Evolutionary conservation across 495 filamentous ascomycete species (phyloP), one percentile per base, ranked within the genome.

Genomic region (Talaromyces trachyspermus): DNA sequence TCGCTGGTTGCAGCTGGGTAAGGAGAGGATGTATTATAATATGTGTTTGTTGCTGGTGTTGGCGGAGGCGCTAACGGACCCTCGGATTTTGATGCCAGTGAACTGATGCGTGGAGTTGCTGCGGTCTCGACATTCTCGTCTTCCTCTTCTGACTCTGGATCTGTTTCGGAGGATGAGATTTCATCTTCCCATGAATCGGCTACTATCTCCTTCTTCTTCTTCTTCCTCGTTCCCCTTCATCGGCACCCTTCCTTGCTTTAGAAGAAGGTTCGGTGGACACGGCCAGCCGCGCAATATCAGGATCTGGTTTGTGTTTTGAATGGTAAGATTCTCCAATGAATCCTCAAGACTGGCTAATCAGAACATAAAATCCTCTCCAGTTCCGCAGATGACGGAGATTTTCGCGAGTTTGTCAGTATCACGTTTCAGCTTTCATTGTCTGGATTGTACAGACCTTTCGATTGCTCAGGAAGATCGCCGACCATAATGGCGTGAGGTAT

Each of bases 141-240:
- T 43, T 40, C 52, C 30, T 43, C 32, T 41, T 54, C 50, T 45
- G 43, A 53, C 26, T 74, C 78, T 14, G 73, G 66, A 19, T 25
- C 15, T 24, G n/a, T 11, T 42, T 37, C 49, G 6, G 60, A 56
- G 14, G 56, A 43, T 43, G 56, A 71, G 25, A 53, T 72, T 63
- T 86, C 88, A 60, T 89, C 87, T 65, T 95, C 89, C 88, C 89
- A 94, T 50, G 86, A 89, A 57, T 92, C 88, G 45, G 78, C 83
- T 23, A 89, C 71, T 50, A 65, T 72, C 49, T 65, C 68, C 30
- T 68, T 67, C 49, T 79, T 75, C 37, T 62, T 20, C 23, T 63
- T 66, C 4, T 57, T 8, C 17, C 58, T 49, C 27, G 54, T 6
- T 27, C 36, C 38, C 5, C 22, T 39, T n/a, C n/a, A n/a, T n/a